phyloP scores from a whole-genome alignment of 768 basidiomycete species.

The Tricholoma flavovirens region DNA sequence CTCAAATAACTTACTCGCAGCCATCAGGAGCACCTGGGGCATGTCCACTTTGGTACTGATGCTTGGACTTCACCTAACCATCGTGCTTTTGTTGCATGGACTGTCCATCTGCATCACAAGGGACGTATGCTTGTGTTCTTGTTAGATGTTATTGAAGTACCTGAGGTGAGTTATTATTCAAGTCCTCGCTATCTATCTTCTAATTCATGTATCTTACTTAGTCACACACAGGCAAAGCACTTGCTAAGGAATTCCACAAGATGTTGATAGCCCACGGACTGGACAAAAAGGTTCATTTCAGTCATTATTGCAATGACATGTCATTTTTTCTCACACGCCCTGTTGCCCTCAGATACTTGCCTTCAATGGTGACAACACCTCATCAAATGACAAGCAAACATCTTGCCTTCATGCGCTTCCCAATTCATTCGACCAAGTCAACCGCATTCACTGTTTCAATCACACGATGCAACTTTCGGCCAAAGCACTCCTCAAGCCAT shows the following conservation, averaged over 20 bases:
- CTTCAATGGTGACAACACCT: neutral
- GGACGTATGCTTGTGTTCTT: neutral
- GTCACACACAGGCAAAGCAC: neutral
- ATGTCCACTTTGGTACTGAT: neutral
- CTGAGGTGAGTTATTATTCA: neutral
- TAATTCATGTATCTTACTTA: no score
- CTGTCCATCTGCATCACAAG: neutral
- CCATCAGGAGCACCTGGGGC: neutral
- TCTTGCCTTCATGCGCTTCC: neutral
- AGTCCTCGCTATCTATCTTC: neutral
- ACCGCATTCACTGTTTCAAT: neutral
- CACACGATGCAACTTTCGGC: neutral
- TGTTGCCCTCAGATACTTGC: no score
- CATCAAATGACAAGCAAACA: neutral
- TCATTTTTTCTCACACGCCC: neutral
- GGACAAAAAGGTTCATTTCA: neutral
- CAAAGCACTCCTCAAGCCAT: neutral
- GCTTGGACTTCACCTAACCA: neutral
- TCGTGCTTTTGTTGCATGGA: neutral
- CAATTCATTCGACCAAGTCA: neutral
- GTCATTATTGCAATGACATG: no score
- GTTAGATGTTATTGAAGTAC: neutral
- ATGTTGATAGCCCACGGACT: neutral
- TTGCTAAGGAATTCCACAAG: neutral
- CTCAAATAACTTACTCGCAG: no score